Conservation (phyloP, 768 basidiomycete species). For the Tulasnella sp. region DNA sequence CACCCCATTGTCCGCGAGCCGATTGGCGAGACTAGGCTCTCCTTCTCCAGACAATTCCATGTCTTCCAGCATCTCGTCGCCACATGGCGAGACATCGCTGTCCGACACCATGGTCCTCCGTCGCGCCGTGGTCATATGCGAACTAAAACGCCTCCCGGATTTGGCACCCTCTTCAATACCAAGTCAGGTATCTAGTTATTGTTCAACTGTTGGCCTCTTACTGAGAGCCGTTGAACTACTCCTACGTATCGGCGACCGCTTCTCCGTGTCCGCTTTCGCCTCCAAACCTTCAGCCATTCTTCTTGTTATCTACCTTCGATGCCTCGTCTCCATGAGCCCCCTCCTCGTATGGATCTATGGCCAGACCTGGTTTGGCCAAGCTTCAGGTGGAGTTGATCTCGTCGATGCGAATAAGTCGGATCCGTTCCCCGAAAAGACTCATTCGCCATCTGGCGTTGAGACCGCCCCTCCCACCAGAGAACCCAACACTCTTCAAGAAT, state of each 20-base stretch:
- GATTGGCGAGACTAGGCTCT: background rate
- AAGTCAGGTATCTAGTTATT: background rate
- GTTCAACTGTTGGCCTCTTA: background rate
- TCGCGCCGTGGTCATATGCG: background rate
- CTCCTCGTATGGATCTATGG: background rate
- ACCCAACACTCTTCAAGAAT: conserved; percentile 16
- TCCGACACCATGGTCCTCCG: background rate
- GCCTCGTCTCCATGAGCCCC: conserved; percentile 11
- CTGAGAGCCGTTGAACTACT: background rate
- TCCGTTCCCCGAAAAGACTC: background rate
- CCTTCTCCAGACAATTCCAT: background rate
- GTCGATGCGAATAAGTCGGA: conserved; percentile 1
- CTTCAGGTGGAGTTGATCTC: background rate
- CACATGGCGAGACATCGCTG: background rate
- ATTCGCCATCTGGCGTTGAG: background rate
- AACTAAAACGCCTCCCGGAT: background rate
- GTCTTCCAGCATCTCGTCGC: background rate
- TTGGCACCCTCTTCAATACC: background rate
- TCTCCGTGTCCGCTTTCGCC: conserved; percentile 1
- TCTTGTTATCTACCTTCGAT: conserved; percentile 2
- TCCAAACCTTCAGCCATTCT: background rate
- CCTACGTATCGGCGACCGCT: background rate
- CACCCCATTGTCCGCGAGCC: background rate
- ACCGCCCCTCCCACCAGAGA: background rate
- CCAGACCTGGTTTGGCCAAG: background rate